A percentile compares a stretch with the other conserved stretches of the same genome.
Conservation (phyloP, 805 yeast species). For the Candida sithepensis region DNA sequence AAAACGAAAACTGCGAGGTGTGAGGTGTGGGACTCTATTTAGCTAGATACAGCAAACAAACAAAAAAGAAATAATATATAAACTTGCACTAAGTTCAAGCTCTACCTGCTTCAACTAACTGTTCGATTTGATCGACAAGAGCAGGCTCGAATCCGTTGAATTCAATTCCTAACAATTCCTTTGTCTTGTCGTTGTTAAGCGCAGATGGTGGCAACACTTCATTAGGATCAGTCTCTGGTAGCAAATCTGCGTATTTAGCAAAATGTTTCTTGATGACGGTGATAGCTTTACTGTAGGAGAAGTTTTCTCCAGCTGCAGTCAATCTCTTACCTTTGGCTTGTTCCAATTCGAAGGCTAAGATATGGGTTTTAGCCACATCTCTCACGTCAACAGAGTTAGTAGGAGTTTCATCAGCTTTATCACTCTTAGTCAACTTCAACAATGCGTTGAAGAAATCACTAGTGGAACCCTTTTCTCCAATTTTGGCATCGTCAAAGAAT, state of each 20-base stretch:
- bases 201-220: background rate
- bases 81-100: background rate
- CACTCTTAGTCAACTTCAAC: background rate
- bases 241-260: background rate
- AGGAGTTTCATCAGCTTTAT: too few relatives aligned
- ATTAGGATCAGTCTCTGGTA: background rate
- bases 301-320: background rate
- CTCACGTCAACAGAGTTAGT: slow-evolving; percentile 35
- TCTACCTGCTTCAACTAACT: background rate
- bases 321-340: background rate
- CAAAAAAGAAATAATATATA: too few relatives aligned
- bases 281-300: background rate
- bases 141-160: background rate
- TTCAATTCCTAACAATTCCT: background rate
- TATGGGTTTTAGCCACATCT: slow-evolving; percentile 52
- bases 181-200: background rate
- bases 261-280: background rate
- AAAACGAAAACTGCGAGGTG: too few relatives aligned
- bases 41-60: too few relatives aligned
- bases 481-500: slow-evolving; percentile 33
- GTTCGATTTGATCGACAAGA: background rate
- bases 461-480: slow-evolving; percentile 35
- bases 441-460: slow-evolving; percentile 30
- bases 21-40: too few relatives aligned
- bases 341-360: slow-evolving; percentile 25